Conservation (phyloP, 2,329 filamentous ascomycete species). For the Stemphylium beticola region DNA sequence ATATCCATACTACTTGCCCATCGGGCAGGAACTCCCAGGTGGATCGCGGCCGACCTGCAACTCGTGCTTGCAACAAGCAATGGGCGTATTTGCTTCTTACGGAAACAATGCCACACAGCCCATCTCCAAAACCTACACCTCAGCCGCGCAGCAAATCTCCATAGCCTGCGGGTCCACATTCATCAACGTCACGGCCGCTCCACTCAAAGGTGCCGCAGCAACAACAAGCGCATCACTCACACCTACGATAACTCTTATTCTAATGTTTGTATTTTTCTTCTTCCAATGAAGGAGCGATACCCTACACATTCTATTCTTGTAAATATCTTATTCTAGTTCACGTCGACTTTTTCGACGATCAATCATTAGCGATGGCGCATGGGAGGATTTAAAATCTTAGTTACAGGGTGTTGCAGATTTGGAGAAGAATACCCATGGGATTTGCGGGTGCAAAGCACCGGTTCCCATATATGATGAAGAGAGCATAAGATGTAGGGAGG, state of each 20-base stretch:
- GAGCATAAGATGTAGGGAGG: not conserved
- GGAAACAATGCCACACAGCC: constrained; percentile 70
- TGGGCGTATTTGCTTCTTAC: constrained; percentile 77
- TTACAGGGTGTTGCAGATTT: constrained; percentile 3
- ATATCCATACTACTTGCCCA: constrained; percentile 84
- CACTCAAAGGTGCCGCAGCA: constrained; percentile 40
- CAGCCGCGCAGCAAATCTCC: constrained; percentile 77
- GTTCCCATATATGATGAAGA: not conserved
- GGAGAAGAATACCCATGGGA: constrained; percentile 16
- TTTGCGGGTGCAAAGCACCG: constrained; percentile 7
- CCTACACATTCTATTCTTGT: constrained; percentile 26
- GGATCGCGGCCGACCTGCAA: constrained; percentile 75
- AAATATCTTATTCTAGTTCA: constrained; percentile 23
- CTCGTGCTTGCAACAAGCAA: constrained; percentile 76
- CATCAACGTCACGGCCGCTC: constrained; percentile 58
- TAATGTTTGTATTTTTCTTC: constrained; percentile 45
- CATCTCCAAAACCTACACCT: constrained; percentile 71
- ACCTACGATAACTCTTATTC: constrained; percentile 39
- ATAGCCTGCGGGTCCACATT: constrained; percentile 64
- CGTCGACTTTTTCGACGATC: constrained; percentile 28
- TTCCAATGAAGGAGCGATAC: constrained; percentile 34
- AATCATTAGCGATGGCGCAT: constrained; percentile 48
- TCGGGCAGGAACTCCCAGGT: constrained; percentile 73
- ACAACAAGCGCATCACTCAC: constrained; percentile 31
- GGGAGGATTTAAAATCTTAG: constrained; percentile 20